Conservation (phyloP, 2,329 filamentous ascomycete species). For the Fusarium stilboides region DNA sequence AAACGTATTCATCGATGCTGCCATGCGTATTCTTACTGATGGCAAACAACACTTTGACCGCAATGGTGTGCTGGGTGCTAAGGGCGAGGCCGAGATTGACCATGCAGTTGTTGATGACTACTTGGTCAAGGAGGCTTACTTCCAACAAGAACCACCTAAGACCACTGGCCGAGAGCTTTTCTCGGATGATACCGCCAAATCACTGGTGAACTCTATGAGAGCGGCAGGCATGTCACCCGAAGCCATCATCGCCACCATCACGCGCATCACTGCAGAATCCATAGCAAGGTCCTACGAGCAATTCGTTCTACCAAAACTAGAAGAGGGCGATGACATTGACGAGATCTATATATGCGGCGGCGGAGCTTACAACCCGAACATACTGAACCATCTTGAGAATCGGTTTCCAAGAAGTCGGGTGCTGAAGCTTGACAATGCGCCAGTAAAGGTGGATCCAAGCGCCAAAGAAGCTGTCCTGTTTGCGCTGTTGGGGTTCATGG, state of each 20-base stretch:
- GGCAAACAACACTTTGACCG: conserved; percentile 65
- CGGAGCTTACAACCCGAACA: conserved; percentile 71
- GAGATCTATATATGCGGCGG: conserved; percentile 75
- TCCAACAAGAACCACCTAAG: too few relatives aligned
- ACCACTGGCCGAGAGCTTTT: too few relatives aligned
- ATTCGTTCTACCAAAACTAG: conserved; percentile 21
- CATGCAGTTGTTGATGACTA: too few relatives aligned
- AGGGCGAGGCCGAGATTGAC: too few relatives aligned
- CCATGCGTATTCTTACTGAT: conserved; percentile 49
- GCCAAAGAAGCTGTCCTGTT: too few relatives aligned
- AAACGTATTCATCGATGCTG: conserved; percentile 53
- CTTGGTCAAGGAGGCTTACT: too few relatives aligned
- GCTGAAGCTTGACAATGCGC: conserved; percentile 35
- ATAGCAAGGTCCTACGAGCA: conserved; percentile 39
- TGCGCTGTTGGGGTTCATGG: too few relatives aligned
- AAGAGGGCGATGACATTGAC: conserved; percentile 37
- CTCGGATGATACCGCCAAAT: too few relatives aligned
- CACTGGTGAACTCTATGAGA: conserved; percentile 19
- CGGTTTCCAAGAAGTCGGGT: conserved; percentile 64
- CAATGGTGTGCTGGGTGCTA: conserved; percentile 55
- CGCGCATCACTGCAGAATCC: conserved; percentile 60
- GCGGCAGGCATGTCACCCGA: conserved; percentile 57
- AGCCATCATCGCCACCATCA: conserved; percentile 66
- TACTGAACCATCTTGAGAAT: conserved; percentile 66
- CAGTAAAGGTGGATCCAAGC: too few relatives aligned